phyloP scores from a whole-genome alignment of 768 basidiomycete genomes.

The Lentinula guzmanii region DNA sequence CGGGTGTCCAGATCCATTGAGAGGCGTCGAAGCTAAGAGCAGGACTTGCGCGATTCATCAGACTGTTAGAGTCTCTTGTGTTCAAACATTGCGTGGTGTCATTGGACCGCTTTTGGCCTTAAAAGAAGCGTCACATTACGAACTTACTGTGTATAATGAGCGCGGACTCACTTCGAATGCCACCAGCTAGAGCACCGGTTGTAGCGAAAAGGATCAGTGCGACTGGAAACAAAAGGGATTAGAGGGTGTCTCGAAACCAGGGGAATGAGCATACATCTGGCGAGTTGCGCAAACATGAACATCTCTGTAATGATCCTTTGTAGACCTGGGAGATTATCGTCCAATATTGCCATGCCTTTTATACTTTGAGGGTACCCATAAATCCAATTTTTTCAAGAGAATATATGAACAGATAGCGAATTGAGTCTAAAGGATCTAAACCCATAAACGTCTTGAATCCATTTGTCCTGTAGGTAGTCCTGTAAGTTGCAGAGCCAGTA shows the following conservation, averaged over 20 bases:
- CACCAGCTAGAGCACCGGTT: not conserved
- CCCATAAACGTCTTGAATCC: too few relatives aligned
- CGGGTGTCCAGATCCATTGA: slow-evolving; percentile 23
- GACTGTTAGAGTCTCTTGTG: not conserved
- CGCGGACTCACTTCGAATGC: not conserved
- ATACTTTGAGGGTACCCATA: not conserved
- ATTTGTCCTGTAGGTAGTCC: too few relatives aligned
- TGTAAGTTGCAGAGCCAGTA: too few relatives aligned
- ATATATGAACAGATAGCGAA: too few relatives aligned
- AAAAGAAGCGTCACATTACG: not conserved
- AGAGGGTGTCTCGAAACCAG: not conserved
- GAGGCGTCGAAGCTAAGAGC: not conserved
- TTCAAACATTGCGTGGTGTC: not conserved
- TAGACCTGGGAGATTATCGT: not conserved
- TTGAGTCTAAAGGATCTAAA: too few relatives aligned
- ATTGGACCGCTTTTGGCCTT: not conserved
- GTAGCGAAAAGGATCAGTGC: not conserved
- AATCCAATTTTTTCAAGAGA: too few relatives aligned
- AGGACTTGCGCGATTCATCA: not conserved
- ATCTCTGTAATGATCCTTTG: not conserved
- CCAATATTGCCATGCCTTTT: not conserved
- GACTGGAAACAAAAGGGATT: not conserved
- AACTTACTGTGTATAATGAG: not conserved
- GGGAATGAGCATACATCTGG: not conserved
- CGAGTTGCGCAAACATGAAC: not conserved